Evolutionary conservation across 257 asterid genomes (phyloP).

Genomic region (Ilex asprella): DNA sequence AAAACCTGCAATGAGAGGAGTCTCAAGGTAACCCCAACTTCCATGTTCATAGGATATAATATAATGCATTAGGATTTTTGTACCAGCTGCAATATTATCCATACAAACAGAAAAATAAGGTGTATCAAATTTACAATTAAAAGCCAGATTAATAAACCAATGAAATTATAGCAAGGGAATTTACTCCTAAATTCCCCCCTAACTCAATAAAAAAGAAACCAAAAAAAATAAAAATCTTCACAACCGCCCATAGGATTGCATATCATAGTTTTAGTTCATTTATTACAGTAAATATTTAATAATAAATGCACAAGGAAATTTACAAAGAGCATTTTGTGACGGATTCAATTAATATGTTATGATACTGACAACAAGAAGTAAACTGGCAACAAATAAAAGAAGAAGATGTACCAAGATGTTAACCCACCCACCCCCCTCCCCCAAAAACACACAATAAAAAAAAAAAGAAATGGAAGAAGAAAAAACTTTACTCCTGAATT

Average conservation of each 20-base stretch:
- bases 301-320: neutral
- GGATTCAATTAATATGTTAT: neutral
- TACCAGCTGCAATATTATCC: neutral
- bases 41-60: neutral
- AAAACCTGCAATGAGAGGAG: constrained; percentile 42
- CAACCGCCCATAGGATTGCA: neutral
- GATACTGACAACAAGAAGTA: neutral
- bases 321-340: neutral
- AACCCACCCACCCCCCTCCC: too few relatives aligned
- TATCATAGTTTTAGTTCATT: neutral
- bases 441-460: too few relatives aligned
- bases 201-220: too few relatives aligned
- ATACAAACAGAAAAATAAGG: neutral
- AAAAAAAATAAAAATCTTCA: neutral
- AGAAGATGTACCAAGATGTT: too few relatives aligned
- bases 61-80: neutral
- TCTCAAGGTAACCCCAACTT: neutral
- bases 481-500: too few relatives aligned
- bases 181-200: too few relatives aligned
- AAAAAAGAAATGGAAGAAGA: too few relatives aligned
- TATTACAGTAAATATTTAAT: neutral
- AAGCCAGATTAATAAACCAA: neutral
- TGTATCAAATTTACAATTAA: neutral
- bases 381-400: too few relatives aligned
- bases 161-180: too few relatives aligned